Evolutionary conservation across 805 yeast species (phyloP).

Genomic region (Candida nonsorbophila): DNA sequence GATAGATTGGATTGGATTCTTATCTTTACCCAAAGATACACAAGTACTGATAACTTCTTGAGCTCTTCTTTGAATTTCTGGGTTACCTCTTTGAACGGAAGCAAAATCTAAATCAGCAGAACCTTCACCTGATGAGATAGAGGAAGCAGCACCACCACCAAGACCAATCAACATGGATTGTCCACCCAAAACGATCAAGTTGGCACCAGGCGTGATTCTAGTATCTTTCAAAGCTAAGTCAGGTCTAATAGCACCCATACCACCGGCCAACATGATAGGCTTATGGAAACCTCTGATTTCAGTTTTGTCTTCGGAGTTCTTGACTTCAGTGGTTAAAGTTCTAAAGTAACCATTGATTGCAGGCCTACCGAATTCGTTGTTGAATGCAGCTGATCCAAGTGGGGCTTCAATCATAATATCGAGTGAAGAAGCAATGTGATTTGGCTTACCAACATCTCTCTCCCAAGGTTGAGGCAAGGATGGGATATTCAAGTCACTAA

Average conservation of each 20-base stretch:
- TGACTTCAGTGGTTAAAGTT: slow-evolving; percentile 80
- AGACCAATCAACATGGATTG: slow-evolving; percentile 96
- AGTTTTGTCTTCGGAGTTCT: slow-evolving; percentile 51
- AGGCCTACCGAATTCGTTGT: slow-evolving; percentile 98
- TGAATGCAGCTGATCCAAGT: slow-evolving; percentile 95
- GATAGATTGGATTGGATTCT: slow-evolving; percentile 82
- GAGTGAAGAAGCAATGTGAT: slow-evolving; percentile 86
- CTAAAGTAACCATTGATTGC: slow-evolving; percentile 95
- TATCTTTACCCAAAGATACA: slow-evolving; percentile 64
- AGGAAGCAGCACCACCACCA: slow-evolving; percentile 99
- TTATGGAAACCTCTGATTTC: slow-evolving; percentile 96
- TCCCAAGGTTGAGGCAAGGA: slow-evolving; percentile 93
- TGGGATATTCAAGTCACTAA: slow-evolving; percentile 87
- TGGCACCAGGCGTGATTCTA: slow-evolving; percentile 86
- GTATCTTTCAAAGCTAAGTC: slow-evolving; percentile 83
- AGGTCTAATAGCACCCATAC: slow-evolving; percentile 95
- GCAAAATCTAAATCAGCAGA: slow-evolving; percentile 97
- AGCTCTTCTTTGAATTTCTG: slow-evolving; percentile 98
- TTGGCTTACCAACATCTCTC: slow-evolving; percentile 80
- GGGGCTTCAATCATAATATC: slow-evolving; percentile 98
- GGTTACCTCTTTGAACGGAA: slow-evolving; percentile 98
- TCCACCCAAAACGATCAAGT: slow-evolving; percentile 92
- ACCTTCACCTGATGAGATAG: slow-evolving; percentile 93
- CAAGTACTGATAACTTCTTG: slow-evolving; percentile 97
- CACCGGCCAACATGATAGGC: slow-evolving; percentile 99